Evolutionary conservation across 441 rosid species (phyloP).

Genomic region (Eutrema salsugineum): DNA sequence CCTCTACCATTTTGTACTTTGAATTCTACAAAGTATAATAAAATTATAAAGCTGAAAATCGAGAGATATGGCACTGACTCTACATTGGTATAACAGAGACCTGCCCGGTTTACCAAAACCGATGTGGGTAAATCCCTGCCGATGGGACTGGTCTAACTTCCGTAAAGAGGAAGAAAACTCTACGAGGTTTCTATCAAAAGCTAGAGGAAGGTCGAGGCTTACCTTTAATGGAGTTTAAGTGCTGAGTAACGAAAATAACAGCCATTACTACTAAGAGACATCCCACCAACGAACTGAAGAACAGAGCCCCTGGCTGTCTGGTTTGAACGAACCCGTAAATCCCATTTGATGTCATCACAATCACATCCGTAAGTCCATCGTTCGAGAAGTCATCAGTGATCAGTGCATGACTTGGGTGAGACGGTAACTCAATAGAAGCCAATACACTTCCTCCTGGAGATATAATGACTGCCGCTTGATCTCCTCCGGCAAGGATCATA

Average conservation of each 20-base stretch:
- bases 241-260: conserved; percentile 80
- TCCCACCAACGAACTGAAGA: conserved; percentile 96
- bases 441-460: conserved; percentile 85
- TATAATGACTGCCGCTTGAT: conserved; percentile 76
- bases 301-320: conserved; percentile 96
- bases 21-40: conserved; percentile 9
- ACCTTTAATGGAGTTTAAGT: conserved; percentile 75
- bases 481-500: conserved; percentile 96
- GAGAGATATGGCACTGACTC: conserved; percentile 5
- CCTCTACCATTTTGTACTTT: conserved; percentile 6
- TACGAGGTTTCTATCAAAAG: conserved; percentile 28
- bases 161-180: conserved; percentile 1
- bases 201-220: conserved; percentile 74
- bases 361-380: conserved; percentile 88
- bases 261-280: conserved; percentile 94
- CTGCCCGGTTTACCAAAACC: conserved; percentile 21
- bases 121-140: background rate
- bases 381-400: conserved; percentile 84
- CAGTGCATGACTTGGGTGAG: conserved; percentile 87
- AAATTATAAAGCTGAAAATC: conserved; percentile 8
- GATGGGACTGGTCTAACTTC: conserved; percentile 8
- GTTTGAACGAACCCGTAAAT: conserved; percentile 93
- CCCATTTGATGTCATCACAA: conserved; percentile 84
- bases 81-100: background rate
- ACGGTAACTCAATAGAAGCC: conserved; percentile 75